phyloP scores from a whole-genome alignment of 2,329 filamentous ascomycete genomes.

The Ophiostoma himal-ulmi region DNA sequence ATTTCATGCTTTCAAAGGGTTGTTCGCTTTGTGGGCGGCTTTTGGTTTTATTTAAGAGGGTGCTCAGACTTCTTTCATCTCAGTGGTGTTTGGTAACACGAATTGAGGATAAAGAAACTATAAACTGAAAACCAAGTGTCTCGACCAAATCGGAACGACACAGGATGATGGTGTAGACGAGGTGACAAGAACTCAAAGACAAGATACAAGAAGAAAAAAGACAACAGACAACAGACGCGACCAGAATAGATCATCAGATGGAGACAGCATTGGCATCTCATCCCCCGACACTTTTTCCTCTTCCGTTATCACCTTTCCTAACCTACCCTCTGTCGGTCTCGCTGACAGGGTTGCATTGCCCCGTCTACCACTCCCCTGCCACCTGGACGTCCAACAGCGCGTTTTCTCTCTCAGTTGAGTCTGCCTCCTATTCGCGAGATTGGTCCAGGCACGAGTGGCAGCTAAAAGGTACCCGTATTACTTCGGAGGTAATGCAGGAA shows the following conservation, averaged over 20 bases:
- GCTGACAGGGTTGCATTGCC: conserved; percentile 4
- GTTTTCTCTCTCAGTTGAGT: not conserved
- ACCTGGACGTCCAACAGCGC: conserved; percentile 1
- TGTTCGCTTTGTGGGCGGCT: not conserved
- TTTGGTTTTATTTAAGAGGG: not conserved
- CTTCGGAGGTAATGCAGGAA: not conserved
- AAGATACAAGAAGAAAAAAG: not conserved
- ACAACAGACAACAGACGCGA: not conserved
- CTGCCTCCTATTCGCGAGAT: not conserved
- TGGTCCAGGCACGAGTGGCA: not conserved
- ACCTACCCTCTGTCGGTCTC: not conserved
- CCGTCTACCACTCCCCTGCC: not conserved
- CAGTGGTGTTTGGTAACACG: not conserved
- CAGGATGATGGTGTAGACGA: not conserved
- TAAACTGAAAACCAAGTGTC: no score
- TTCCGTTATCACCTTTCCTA: not conserved
- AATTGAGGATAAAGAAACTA: not conserved
- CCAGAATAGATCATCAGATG: not conserved
- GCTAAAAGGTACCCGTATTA: not conserved
- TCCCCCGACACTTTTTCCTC: not conserved
- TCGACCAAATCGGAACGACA: not conserved
- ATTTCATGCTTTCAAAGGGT: not conserved
- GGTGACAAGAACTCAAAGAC: not conserved
- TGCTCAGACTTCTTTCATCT: not conserved
- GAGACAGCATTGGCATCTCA: not conserved